These are phyloP conservation scores for Syncephalis fuscata DNA, from an alignment of 371 early-diverging fungal species.

Conservation along the genomic window DNA sequence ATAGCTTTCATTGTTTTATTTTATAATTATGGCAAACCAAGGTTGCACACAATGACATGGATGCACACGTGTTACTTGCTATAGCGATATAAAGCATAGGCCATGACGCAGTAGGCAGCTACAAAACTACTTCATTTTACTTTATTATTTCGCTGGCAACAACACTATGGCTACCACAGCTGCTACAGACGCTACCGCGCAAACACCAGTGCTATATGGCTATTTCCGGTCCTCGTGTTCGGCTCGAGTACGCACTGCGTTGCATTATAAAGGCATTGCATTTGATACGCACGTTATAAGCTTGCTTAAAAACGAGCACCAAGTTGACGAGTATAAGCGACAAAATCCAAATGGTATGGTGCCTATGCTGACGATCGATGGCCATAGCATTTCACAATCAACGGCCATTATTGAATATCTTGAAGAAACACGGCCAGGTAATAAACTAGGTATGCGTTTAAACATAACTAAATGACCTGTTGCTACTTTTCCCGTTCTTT, in stretches of 20 bases:
- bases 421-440: slow-evolving; percentile 57
- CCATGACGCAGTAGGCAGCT: no score
- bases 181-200: no score
- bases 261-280: slow-evolving; percentile 53
- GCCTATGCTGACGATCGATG: slow-evolving; percentile 49
- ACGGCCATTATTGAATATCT: slow-evolving; percentile 76
- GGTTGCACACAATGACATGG: no score
- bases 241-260: slow-evolving; percentile 61
- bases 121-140: no score
- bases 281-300: slow-evolving; percentile 45
- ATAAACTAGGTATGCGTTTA: not conserved
- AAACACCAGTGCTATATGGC: slow-evolving; percentile 36
- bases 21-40: no score
- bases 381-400: slow-evolving; percentile 40
- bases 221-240: slow-evolving; percentile 65
- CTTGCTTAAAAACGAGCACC: slow-evolving; percentile 55
- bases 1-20: no score
- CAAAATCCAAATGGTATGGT: slow-evolving; percentile 52
- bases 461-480: not conserved
- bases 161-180: no score
- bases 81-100: no score
- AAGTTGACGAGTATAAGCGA: slow-evolving; percentile 27
- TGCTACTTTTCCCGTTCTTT: not conserved
- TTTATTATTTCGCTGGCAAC: no score
- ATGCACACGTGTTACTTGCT: no score